These are phyloP conservation scores for Corylus avellana DNA, from an alignment of 306 rosid genomes.

Conservation along the genomic window DNA sequence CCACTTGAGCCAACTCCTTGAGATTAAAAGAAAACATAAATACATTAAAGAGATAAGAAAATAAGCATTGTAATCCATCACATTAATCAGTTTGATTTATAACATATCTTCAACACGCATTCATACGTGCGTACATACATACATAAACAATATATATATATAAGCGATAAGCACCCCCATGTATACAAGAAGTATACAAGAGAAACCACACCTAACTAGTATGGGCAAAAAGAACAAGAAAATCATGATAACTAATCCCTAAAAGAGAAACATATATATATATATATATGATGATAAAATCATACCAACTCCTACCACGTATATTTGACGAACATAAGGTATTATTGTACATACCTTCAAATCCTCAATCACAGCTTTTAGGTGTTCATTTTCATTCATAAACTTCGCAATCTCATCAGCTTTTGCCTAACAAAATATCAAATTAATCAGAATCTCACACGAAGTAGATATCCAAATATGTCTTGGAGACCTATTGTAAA, in stretches of 20 bases:
- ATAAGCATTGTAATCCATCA: not conserved
- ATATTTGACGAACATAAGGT: slow-evolving; percentile 16
- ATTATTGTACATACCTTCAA: slow-evolving; percentile 59
- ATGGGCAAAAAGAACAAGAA: no score
- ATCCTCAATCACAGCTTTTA: slow-evolving; percentile 71
- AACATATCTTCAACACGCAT: not conserved
- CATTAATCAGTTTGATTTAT: not conserved
- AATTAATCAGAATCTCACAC: not conserved
- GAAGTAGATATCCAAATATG: slow-evolving; percentile 3
- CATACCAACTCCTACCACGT: not conserved
- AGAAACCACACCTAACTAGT: no score
- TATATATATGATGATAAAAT: not conserved
- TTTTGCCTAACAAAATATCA: slow-evolving; percentile 62
- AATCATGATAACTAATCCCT: no score
- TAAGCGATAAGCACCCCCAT: no score
- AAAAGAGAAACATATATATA: not conserved
- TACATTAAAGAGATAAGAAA: not conserved
- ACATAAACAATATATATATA: no score
- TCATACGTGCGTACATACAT: not conserved
- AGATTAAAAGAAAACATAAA: no score
- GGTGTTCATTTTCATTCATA: slow-evolving; percentile 95
- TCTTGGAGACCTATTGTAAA: not conserved
- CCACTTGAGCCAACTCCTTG: no score
- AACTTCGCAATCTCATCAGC: slow-evolving; percentile 95
- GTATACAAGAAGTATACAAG: no score